phyloP scores from a whole-genome alignment of 2,329 filamentous ascomycete species.

The Moelleriella libera region DNA sequence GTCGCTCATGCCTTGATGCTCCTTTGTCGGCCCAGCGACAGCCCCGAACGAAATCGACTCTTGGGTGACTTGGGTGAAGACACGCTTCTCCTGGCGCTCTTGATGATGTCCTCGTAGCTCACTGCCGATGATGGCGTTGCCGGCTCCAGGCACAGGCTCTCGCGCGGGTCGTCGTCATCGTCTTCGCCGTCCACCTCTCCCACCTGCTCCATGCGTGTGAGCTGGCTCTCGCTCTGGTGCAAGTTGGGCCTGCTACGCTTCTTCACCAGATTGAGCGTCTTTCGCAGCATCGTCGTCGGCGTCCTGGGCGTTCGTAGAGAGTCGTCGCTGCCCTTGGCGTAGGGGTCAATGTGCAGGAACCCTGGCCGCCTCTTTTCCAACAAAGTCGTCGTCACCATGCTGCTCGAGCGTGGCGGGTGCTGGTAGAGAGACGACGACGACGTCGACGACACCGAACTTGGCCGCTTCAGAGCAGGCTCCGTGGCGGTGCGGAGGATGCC shows the following conservation, averaged over 20 bases:
- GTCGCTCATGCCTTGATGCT: slow-evolving; percentile 21
- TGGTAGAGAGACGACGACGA: slow-evolving; percentile 16
- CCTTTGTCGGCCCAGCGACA: slow-evolving; percentile 22
- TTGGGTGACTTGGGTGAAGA: slow-evolving; percentile 13
- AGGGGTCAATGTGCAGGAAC: slow-evolving; percentile 42
- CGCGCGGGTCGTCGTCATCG: slow-evolving; percentile 8
- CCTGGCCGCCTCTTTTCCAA: slow-evolving; percentile 25
- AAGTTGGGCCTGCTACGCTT: slow-evolving; percentile 40
- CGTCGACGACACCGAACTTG: slow-evolving; percentile 18
- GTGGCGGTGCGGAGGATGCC: slow-evolving; percentile 16
- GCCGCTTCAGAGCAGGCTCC: slow-evolving; percentile 15
- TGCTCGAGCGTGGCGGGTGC: slow-evolving; percentile 29
- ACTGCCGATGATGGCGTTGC: slow-evolving; percentile 13
- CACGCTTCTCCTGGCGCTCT: slow-evolving; percentile 25
- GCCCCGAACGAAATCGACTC: slow-evolving; percentile 19
- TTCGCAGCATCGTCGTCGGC: slow-evolving; percentile 33
- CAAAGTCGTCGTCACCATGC: slow-evolving; percentile 18
- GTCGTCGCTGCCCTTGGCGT: slow-evolving; percentile 21
- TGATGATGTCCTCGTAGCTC: slow-evolving; percentile 34
- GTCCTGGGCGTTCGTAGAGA: slow-evolving; percentile 25
- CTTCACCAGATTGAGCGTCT: slow-evolving; percentile 37
- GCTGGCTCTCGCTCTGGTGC: slow-evolving; percentile 19
- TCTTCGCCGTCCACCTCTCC: slow-evolving; percentile 13
- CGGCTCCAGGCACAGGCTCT: slow-evolving; percentile 10
- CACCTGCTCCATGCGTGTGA: slow-evolving; percentile 20